phyloP scores from a whole-genome alignment of 2,329 filamentous ascomycete genomes.

The Coniella vitis region DNA sequence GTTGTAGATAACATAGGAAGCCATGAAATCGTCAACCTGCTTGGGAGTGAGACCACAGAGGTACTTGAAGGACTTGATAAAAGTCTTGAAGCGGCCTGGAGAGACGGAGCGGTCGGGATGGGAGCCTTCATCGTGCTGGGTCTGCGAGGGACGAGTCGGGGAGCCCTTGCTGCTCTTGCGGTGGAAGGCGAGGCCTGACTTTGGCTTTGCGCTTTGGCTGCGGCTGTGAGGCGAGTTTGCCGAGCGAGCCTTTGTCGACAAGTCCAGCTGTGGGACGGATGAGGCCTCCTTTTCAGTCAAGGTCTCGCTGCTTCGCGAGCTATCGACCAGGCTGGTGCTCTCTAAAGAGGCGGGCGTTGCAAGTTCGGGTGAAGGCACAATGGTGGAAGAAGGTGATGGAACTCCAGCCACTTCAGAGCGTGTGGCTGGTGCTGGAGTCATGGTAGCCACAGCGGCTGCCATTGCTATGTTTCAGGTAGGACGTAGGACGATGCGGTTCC shows the following conservation, averaged over 20 bases:
- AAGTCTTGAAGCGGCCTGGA: conserved; percentile 42
- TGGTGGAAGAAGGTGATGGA: not conserved
- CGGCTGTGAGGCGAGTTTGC: conserved; percentile 11
- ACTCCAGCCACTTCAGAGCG: not conserved
- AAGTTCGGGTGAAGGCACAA: not conserved
- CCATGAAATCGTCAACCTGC: conserved; percentile 49
- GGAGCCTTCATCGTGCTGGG: conserved; percentile 7
- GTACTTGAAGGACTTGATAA: conserved; percentile 43
- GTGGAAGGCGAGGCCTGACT: conserved; percentile 1
- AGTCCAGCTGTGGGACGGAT: conserved; percentile 8
- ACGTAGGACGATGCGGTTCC: conserved; percentile 1
- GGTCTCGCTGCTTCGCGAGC: conserved; percentile 28
- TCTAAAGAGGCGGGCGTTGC: not conserved
- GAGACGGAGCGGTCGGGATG: conserved; percentile 37
- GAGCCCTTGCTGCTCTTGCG: conserved; percentile 9
- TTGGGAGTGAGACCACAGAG: conserved; percentile 40
- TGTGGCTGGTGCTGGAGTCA: not conserved
- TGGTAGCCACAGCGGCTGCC: conserved; percentile 6
- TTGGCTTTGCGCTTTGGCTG: conserved; percentile 1
- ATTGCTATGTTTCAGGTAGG: not conserved
- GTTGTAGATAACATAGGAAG: conserved; percentile 50
- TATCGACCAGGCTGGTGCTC: conserved; percentile 21
- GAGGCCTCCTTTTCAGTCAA: conserved; percentile 25
- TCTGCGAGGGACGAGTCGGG: not conserved
- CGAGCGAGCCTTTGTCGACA: not conserved